These are phyloP conservation scores for Penicillium steckii DNA, from an alignment of 495 filamentous ascomycete species.

Conservation along the genomic window DNA sequence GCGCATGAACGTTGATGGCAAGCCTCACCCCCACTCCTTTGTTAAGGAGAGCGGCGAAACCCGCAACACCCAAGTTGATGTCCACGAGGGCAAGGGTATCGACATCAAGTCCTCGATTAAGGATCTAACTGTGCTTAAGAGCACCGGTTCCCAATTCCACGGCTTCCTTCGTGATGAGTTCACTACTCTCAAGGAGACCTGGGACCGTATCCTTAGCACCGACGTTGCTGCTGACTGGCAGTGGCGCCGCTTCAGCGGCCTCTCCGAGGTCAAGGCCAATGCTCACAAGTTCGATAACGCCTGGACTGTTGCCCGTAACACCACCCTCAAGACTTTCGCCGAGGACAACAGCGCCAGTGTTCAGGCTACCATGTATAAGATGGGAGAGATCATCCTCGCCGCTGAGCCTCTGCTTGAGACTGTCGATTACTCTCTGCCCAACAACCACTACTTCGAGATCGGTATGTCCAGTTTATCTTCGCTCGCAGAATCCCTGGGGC, in stretches of 20 bases:
- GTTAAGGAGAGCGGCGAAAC: constrained; percentile 86
- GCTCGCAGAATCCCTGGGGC: neutral
- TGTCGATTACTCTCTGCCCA: constrained; percentile 83
- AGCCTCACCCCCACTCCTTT: constrained; percentile 96
- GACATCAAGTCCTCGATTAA: constrained; percentile 67
- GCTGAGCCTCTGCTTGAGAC: constrained; percentile 67
- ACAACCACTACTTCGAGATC: constrained; percentile 99
- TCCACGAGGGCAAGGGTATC: constrained; percentile 61
- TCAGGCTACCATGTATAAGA: constrained; percentile 98
- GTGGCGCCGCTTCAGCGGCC: constrained; percentile 67
- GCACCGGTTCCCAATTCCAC: constrained; percentile 95
- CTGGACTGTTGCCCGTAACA: constrained; percentile 70
- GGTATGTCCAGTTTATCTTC: constrained; percentile 48
- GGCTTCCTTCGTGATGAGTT: constrained; percentile 90
- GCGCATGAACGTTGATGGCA: constrained; percentile 81
- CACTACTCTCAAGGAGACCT: constrained; percentile 85
- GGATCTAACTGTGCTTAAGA: constrained; percentile 88
- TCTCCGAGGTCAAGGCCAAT: constrained; percentile 67
- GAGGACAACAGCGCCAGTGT: constrained; percentile 88
- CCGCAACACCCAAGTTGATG: constrained; percentile 54
- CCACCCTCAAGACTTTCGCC: constrained; percentile 92
- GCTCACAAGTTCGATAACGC: constrained; percentile 72
- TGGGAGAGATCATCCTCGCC: constrained; percentile 84
- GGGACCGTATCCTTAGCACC: constrained; percentile 92
- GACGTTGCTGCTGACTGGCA: constrained; percentile 84